Evolutionary conservation across 1,139 yeast genomes (phyloP).

Genomic region (Pichia sp.): DNA sequence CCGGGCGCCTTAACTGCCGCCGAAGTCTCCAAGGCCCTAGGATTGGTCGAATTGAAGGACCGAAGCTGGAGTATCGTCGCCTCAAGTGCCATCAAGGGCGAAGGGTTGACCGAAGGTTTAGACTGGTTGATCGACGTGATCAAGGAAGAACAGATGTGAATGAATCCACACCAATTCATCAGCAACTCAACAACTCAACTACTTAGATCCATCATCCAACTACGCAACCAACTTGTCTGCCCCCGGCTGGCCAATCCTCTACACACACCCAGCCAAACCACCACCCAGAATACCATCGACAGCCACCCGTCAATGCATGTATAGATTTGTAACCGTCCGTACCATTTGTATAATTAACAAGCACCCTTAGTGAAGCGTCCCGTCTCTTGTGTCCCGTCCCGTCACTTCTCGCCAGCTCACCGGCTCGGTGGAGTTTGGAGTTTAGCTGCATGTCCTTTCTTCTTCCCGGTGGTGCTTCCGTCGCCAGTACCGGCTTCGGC

Average conservation of each 20-base stretch:
- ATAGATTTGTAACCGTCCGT: conserved; percentile 1
- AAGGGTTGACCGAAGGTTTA: conserved; percentile 92
- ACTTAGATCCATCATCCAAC: no score
- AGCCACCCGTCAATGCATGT: not conserved
- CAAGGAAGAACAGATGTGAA: conserved; percentile 80
- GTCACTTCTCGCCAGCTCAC: no score
- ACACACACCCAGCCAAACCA: not conserved
- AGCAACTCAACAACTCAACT: no score
- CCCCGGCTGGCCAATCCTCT: no score
- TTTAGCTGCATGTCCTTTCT: no score
- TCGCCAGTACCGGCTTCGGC: no score
- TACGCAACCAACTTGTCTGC: not conserved
- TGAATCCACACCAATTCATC: no score
- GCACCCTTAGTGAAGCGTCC: not conserved
- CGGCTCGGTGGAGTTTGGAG: no score
- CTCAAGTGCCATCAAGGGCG: conserved; percentile 94
- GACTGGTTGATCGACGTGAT: conserved; percentile 98
- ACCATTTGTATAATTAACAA: conserved; percentile 3
- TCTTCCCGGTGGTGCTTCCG: no score
- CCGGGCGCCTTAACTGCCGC: conserved; percentile 95
- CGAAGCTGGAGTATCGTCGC: conserved; percentile 99
- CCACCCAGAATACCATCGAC: not conserved
- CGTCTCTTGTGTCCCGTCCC: no score
- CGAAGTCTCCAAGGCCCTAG: conserved; percentile 86
- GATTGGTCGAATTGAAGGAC: conserved; percentile 85